Conservation (phyloP, 2,329 filamentous ascomycete genomes). For the Thermothelomyces thermophilus region DNA sequence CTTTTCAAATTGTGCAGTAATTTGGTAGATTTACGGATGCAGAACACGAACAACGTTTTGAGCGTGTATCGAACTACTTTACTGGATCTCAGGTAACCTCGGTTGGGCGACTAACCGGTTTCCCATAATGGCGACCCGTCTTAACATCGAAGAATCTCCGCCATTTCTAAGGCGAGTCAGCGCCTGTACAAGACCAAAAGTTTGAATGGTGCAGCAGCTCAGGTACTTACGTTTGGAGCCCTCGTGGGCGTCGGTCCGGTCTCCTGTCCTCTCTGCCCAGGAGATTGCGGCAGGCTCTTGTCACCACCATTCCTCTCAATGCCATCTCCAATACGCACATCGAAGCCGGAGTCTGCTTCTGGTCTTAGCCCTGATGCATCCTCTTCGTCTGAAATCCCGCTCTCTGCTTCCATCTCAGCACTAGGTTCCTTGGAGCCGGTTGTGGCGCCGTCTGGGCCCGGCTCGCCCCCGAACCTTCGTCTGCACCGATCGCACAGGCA, state of each 20-base stretch:
- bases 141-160: not conserved
- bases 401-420: not conserved
- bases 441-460: not conserved
- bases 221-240: not conserved
- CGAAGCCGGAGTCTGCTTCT: too few species aligned
- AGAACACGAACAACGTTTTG: too few species aligned
- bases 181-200: not conserved
- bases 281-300: not conserved
- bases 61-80: too few species aligned
- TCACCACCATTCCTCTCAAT: too few species aligned
- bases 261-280: not conserved
- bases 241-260: not conserved
- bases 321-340: too few species aligned
- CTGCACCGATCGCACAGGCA: constrained; percentile 3
- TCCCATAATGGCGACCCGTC: not conserved
- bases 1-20: not conserved
- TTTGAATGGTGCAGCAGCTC: not conserved
- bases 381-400: too few species aligned
- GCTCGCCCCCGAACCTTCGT: not conserved
- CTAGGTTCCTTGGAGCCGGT: too few species aligned
- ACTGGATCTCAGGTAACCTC: not conserved
- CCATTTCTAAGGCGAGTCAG: not conserved
- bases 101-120: not conserved
- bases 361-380: too few species aligned
- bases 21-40: not conserved